Conservation (phyloP, 2,329 filamentous ascomycete genomes). For the Teratosphaeria pseudoeucalypti region DNA sequence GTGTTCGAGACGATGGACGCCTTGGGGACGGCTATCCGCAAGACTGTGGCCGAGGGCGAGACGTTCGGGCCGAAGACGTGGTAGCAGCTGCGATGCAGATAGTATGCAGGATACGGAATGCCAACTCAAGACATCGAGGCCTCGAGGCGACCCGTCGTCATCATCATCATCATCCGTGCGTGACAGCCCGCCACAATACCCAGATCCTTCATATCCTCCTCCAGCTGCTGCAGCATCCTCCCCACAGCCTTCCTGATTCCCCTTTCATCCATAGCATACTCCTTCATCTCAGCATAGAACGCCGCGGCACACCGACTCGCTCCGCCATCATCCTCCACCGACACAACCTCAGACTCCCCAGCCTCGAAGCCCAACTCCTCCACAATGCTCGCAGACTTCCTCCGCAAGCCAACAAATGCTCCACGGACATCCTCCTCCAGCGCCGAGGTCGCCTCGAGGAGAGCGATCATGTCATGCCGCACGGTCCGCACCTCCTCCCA, state of each 20-base stretch:
- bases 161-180: not conserved
- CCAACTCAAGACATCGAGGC: not conserved
- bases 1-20: slow-evolving; percentile 18
- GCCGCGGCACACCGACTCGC: not conserved
- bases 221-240: not conserved
- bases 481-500: not conserved
- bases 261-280: not conserved
- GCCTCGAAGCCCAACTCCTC: not conserved
- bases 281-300: not conserved
- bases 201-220: not conserved
- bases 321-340: not conserved
- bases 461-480: not conserved
- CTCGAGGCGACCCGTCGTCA: not conserved
- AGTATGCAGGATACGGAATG: not conserved
- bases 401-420: not conserved
- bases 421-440: not conserved
- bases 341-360: not conserved
- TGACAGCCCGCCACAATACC: not conserved
- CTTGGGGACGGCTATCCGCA: slow-evolving; percentile 14
- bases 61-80: slow-evolving; percentile 50
- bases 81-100: slow-evolving; percentile 3
- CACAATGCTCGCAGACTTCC: not conserved
- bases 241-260: not conserved
- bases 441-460: not conserved
- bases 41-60: slow-evolving; percentile 49